Base-by-base conservation (phyloP, 2,329 filamentous ascomycete genomes). In the Diaporthe humulicola region DNA sequence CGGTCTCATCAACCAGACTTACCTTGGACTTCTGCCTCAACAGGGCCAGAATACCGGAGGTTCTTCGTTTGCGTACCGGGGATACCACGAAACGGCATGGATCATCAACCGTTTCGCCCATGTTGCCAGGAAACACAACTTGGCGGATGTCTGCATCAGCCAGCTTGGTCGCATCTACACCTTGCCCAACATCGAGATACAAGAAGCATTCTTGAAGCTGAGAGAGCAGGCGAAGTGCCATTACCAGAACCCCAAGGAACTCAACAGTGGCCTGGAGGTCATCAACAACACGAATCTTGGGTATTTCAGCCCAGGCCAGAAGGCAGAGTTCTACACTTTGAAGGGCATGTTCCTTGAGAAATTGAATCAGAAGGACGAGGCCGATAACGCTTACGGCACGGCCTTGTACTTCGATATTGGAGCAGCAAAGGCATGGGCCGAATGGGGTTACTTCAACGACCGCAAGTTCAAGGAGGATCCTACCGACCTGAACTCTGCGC, bases 221-320 rank as follows among this genome's bases (percentile, higher is more conserved):
- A 90, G 97, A n/a, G 97, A 99, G 85, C 97, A 99, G 84, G 97
- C 97, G 57, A 98, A 98, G 83, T 99, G 97, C 79, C 97, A 99
- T 82, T 99, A 98, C 83, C 96, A 98, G 85, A 98, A 98, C 80
- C 92, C 93, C 0, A 93, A 94, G 50, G 97, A 99, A 84, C 90
- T 99, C 71, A 96, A 93, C 71, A 98, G 93, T 81, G 97, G 97
- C 1, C 83, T 99, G 78, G 97, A 99, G 81, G 97, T 99, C 3
- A 99, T 99, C 83, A 99, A 99, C 85, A 99, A 99, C 79, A 99
- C 97, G 48, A 99, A 99, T 80, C 91, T 99, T 74, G 98, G 98
- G 83, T 99, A 99, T 87, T 99, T 99, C 84, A 97, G 95, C 76
- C 90, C 93, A 4, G 93, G 96, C 80, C 97, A 99, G 83, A 99